Evolutionary conservation across 192 early-diverging fungal species (phyloP), one percentile per base, ranked within the genome.

Genomic region (Mortierella alpina): DNA sequence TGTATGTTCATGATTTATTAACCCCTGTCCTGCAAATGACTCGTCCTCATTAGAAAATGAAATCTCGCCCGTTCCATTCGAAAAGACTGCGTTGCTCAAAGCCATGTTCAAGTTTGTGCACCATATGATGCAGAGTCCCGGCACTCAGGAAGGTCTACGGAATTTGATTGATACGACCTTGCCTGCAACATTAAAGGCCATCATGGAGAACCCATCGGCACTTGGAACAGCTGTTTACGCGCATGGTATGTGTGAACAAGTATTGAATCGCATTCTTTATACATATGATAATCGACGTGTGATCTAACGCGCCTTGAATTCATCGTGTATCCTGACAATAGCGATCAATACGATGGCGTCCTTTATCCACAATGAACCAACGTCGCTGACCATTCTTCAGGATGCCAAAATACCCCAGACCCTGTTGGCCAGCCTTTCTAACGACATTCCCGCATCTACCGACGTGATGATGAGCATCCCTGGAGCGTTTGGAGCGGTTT

Each of bases 291-390:
- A 31, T 31, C 31, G 31, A 31, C 31, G 31, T 3, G 31, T 31
- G 31, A 31, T 2, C 31, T 31, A 31, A 31, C 31, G 31, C 31
- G 1, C 31, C 31, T 31, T 31, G 31, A 15, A 65, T 0, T 15
- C 12, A 15, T 13, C 13, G 7, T 40, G 57, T 77, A 73, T 92
- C 10, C 90, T 88, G 66, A 88, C 87, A 15, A 78, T 92, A 68
- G 95, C 96, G 0, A 92, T 96, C 68, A 96, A 97, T 75, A 92
- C 96, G 46, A 96, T 95, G 89, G 89, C 97, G 0, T 96, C 94
- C 7, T 93, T 99, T 57, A 95, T 99, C 46, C 96, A 99, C 76
- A 99, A 99, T 68, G 98, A 99, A 68, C 98, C 98, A 6, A 98
- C 97, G 1, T 96, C 91, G n/a, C 83, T 99, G 42, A 82, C 93